These are phyloP conservation scores for Xylaria venustula DNA, from an alignment of 495 filamentous ascomycete species.

Conservation along the genomic window DNA sequence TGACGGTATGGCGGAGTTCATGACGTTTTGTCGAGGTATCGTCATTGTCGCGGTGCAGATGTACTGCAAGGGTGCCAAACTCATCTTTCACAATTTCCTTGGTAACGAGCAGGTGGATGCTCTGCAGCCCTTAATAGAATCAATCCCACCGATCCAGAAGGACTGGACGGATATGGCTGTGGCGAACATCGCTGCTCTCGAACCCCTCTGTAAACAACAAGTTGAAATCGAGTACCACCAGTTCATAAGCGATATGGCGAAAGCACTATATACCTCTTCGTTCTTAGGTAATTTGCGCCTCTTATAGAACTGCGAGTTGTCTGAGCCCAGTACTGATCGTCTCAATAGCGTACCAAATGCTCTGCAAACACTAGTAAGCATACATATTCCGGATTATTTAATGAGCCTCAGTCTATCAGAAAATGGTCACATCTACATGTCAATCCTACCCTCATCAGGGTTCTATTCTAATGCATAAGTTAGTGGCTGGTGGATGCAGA, in stretches of 20 bases:
- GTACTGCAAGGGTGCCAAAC: conserved; percentile 37
- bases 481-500: conserved; percentile 47
- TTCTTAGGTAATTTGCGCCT: conserved; percentile 31
- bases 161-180: conserved; percentile 39
- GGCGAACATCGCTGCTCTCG: conserved; percentile 31
- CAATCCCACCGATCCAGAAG: conserved; percentile 31
- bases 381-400: not conserved
- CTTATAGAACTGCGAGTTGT: not conserved
- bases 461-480: not conserved
- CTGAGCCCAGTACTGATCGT: not conserved
- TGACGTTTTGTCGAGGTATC: conserved; percentile 61
- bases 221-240: conserved; percentile 36
- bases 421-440: not conserved
- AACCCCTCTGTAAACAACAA: conserved; percentile 29
- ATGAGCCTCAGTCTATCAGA: not conserved
- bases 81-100: conserved; percentile 46
- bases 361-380: conserved; percentile 35
- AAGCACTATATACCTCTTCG: conserved; percentile 28
- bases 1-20: conserved; percentile 61
- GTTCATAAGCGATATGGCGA: conserved; percentile 31
- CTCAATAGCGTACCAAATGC: conserved; percentile 34
- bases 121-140: conserved; percentile 35
- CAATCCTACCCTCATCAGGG: not conserved
- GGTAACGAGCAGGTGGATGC: conserved; percentile 28
- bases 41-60: conserved; percentile 54